Base-by-base conservation (phyloP, 2,329 filamentous ascomycete genomes). In the Cercospora sp. region DNA sequence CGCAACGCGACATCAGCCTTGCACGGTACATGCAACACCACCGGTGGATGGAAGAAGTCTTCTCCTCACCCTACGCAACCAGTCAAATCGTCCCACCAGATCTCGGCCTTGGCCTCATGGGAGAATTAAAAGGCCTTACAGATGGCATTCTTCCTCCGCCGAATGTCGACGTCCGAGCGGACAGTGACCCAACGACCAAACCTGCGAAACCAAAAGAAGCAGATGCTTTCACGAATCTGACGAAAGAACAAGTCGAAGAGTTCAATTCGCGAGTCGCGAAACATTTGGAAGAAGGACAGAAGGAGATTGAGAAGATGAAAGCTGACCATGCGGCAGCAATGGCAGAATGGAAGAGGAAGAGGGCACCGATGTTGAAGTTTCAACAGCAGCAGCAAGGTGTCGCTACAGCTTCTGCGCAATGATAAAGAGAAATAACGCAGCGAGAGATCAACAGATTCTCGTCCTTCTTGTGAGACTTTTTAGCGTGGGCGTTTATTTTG, bases 31-130 rank as follows among this genome's bases (percentile, higher is more conserved):
- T 90, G 78, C 93, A 97, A 77, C 96, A 99, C 75, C 94, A 99
- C 75, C 93, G 97, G 79, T 98, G 94, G 95, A 97, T 99, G 92
- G 95, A 98, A 77, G 94, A 99, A 80, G 90, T 99, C 30, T 87
- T 98, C 64, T 92, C 91, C 0, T 98, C 94, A 1, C 93, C 94
- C 0, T 97, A 97, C 77, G 86, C 91, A 26, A 91, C 94, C 69
- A 87, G 87, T 60, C 92, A 96, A 77, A 97, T 99, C 67, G 88
- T 90, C 8, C 93, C 94, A 0, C 88, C 93, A 2, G 94, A 97
- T 77, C 87, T 98, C 36, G 93, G 93, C 0, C 83, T 98, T 9
- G 95, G 95, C 3, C 86, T 85, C 10, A 83, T 83, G 80, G 95
- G 95, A 42, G 91, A 94, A 79, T 84, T 99, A 20, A 89, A 91